Conservation (phyloP, 2,329 filamentous ascomycete genomes). For the Ophidiomyces ophidiicola region DNA sequence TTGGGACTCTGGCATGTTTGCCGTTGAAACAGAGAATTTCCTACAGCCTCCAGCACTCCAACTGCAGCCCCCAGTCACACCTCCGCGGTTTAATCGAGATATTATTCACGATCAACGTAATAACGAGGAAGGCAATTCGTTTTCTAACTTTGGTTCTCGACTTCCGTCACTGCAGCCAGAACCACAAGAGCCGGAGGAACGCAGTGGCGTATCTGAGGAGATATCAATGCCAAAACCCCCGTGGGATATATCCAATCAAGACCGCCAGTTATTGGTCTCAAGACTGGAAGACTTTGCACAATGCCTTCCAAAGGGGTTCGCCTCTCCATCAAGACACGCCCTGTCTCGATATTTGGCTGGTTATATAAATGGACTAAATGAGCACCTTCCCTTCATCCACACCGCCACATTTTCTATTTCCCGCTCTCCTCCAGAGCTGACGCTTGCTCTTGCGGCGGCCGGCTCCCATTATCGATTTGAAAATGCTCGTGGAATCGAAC, state of each 20-base stretch:
- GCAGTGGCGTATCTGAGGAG: slow-evolving; percentile 32
- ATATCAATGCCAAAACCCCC: slow-evolving; percentile 29
- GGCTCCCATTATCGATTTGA: slow-evolving; percentile 40
- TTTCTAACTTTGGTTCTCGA: slow-evolving; percentile 39
- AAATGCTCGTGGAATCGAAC: slow-evolving; percentile 41
- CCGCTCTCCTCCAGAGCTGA: slow-evolving; percentile 36
- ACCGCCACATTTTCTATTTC: slow-evolving; percentile 37
- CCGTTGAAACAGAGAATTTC: slow-evolving; percentile 30
- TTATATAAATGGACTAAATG: slow-evolving; percentile 41
- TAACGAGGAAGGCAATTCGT: slow-evolving; percentile 33
- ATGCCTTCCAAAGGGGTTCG: slow-evolving; percentile 36
- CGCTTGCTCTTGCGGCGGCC: slow-evolving; percentile 41
- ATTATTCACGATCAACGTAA: slow-evolving; percentile 29
- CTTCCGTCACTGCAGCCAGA: slow-evolving; percentile 38
- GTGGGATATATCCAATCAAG: slow-evolving; percentile 38
- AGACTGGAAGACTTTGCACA: slow-evolving; percentile 37
- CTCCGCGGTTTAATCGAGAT: slow-evolving; percentile 30
- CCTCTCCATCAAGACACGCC: slow-evolving; percentile 38
- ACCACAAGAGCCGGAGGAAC: slow-evolving; percentile 34
- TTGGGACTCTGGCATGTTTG: slow-evolving; percentile 39
- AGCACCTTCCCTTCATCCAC: slow-evolving; percentile 43
- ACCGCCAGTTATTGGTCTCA: slow-evolving; percentile 34
- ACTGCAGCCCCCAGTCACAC: slow-evolving; percentile 20
- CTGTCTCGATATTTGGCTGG: slow-evolving; percentile 40
- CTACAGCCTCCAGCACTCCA: slow-evolving; percentile 25